Evolutionary conservation across 495 filamentous ascomycete genomes (phyloP), one percentile per base, ranked within the genome.

Genomic region (Saxispiralis lemnorum): DNA sequence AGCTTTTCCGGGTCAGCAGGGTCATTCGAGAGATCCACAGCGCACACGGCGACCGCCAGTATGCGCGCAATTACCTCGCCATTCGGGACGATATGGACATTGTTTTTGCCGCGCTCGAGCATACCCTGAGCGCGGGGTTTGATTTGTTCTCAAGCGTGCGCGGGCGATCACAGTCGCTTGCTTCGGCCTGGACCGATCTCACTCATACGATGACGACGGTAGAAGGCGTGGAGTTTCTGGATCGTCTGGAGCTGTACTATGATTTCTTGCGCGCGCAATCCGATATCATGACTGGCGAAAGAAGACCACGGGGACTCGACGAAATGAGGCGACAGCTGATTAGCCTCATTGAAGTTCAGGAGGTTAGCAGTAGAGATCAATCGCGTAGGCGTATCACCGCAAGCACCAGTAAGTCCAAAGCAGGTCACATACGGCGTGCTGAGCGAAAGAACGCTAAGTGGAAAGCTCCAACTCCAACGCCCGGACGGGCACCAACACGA

Each of bases 191-290:
- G 78, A 47, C 60, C 10, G 61, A 70, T 31, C 54, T 78, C 37
- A 53, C 56, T 41, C 46, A 54, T 1, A 64, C 63, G 46, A 74
- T 79, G 49, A 59, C 61, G 45, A 54, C 63, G 20, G 67, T 74
- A 44, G 66, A 72, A 39, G 60, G 66, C 1, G 63, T 66, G 20
- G 51, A 62, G 0, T 54, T 81, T 30, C 52, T 55, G 3, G 59
- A 61, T 12, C 70, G 77, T 7, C 56, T 81, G 19, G 65, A 67
- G 7, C 59, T 64, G 47, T 79, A 77, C 51, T 64, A 65, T 16
- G 53, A 51, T 12, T 73, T 75, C 45, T 45, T 78, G 18, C 48
- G 60, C 34, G 66, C 67, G 35, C 50, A 77, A 49, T 51, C 54
- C 31, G 60, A 69, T 49, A 50, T 67, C 35, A 51, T 69, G 39